phyloP scores from a whole-genome alignment of 2,329 filamentous ascomycete species.

The Calycina herbarum region DNA sequence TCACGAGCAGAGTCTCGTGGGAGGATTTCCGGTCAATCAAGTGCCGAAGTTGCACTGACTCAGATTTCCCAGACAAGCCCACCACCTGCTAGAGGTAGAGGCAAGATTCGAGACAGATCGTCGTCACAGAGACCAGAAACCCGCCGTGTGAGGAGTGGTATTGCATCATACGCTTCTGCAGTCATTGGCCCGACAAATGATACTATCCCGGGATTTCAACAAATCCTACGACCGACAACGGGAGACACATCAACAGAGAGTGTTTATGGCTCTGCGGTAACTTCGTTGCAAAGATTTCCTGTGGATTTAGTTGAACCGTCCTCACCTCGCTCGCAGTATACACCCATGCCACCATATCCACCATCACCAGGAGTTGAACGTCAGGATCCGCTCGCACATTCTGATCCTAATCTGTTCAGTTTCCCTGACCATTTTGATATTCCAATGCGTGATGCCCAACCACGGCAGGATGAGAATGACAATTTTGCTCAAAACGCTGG shows the following conservation, averaged over 20 bases:
- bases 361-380: constrained; percentile 17
- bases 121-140: constrained; percentile 25
- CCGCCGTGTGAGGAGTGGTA: constrained; percentile 24
- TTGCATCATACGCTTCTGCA: constrained; percentile 38
- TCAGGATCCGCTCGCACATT: constrained; percentile 14
- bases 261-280: constrained; percentile 24
- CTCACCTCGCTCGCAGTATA: constrained; percentile 9
- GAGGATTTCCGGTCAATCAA: constrained; percentile 33
- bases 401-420: constrained; percentile 12
- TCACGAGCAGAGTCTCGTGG: constrained; percentile 27
- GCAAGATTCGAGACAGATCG: constrained; percentile 32
- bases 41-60: constrained; percentile 46
- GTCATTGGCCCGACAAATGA: constrained; percentile 28
- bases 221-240: constrained; percentile 12
- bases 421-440: constrained; percentile 4
- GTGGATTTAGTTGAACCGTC: constrained; percentile 7
- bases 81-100: constrained; percentile 34
- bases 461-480: background rate
- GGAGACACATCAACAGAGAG: constrained; percentile 19
- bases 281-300: constrained; percentile 27
- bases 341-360: constrained; percentile 24
- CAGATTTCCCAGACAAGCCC: constrained; percentile 44
- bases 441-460: constrained; percentile 2
- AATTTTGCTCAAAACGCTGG: background rate
- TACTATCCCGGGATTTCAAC: constrained; percentile 20